Conservation (phyloP, 116 monocot genomes). For the Papilionanthe hybrid region DNA sequence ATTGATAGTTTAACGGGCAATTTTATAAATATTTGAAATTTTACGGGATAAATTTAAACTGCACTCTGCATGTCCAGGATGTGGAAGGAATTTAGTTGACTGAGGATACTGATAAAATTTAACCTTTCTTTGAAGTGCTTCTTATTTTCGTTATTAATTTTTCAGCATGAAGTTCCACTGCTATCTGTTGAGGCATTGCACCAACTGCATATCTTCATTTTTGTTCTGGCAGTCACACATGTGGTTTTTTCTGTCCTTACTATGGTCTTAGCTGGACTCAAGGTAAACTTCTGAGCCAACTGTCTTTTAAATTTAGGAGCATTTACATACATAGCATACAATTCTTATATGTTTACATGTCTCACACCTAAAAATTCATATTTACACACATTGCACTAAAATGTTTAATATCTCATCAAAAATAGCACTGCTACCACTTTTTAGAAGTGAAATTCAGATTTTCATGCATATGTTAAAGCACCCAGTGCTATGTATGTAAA, state of each 20-base stretch:
- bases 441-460: too few species aligned
- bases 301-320: not conserved
- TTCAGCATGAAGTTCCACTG: conserved; percentile 64
- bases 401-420: too few species aligned
- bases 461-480: too few species aligned
- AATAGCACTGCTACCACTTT: too few species aligned
- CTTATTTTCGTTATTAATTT: conserved; percentile 8
- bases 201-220: conserved; percentile 78
- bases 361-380: too few species aligned
- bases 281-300: conserved; percentile 22
- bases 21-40: not conserved
- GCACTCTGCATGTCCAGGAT: not conserved
- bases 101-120: not conserved
- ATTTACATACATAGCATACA: not conserved
- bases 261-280: conserved; percentile 57
- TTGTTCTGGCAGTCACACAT: conserved; percentile 64
- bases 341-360: not conserved
- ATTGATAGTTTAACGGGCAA: not conserved
- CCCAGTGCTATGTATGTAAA: too few species aligned
- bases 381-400: too few species aligned
- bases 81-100: not conserved
- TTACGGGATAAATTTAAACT: not conserved
- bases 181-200: conserved; percentile 62
- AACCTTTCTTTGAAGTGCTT: not conserved
- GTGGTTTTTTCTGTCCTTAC: conserved; percentile 63